A percentile compares a stretch with the other conserved stretches of the same genome.
Conservation (phyloP, 805 yeast species). For the Helenozyma rhizophorensis region DNA sequence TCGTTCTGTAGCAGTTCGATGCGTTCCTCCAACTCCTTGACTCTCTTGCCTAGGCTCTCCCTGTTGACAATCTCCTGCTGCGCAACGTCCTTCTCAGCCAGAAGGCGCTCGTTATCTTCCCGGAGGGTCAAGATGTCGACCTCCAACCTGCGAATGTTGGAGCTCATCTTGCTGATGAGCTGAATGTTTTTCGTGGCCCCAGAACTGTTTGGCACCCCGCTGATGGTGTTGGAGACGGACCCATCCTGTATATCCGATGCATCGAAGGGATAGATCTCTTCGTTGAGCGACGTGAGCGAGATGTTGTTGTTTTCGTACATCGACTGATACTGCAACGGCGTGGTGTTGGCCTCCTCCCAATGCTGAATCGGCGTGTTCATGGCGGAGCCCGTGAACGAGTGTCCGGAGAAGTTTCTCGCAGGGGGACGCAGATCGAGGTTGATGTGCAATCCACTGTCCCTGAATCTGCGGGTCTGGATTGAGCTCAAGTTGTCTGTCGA, state of each 20-base stretch:
- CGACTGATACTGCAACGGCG: too few species aligned
- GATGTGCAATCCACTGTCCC: slow-evolving; percentile 14
- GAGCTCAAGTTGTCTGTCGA: slow-evolving; percentile 7
- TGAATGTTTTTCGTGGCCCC: slow-evolving; percentile 43
- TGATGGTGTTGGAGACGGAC: slow-evolving; percentile 4
- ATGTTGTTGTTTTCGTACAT: slow-evolving; percentile 4
- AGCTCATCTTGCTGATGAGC: slow-evolving; percentile 67
- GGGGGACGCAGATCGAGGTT: slow-evolving; percentile 12
- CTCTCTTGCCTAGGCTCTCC: slow-evolving; percentile 21
- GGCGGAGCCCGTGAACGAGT: slow-evolving; percentile 5
- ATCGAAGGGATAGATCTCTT: slow-evolving; percentile 16
- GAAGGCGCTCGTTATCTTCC: slow-evolving; percentile 56
- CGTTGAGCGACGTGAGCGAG: slow-evolving; percentile 38
- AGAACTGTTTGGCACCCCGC: slow-evolving; percentile 11
- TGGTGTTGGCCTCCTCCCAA: slow-evolving; percentile 15
- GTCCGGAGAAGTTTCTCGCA: not conserved
- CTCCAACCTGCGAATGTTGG: slow-evolving; percentile 75
- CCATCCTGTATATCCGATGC: slow-evolving; percentile 9
- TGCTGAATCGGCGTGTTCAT: slow-evolving; percentile 5
- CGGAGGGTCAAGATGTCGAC: slow-evolving; percentile 63
- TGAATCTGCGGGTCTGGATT: slow-evolving; percentile 4
- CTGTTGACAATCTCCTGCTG: slow-evolving; percentile 61
- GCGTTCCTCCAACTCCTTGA: slow-evolving; percentile 24
- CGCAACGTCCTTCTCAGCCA: slow-evolving; percentile 57
- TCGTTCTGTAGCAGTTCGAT: slow-evolving; percentile 24